Base-by-base conservation (phyloP, 2,329 filamentous ascomycete species). In the Endoconidiophora polonica region DNA sequence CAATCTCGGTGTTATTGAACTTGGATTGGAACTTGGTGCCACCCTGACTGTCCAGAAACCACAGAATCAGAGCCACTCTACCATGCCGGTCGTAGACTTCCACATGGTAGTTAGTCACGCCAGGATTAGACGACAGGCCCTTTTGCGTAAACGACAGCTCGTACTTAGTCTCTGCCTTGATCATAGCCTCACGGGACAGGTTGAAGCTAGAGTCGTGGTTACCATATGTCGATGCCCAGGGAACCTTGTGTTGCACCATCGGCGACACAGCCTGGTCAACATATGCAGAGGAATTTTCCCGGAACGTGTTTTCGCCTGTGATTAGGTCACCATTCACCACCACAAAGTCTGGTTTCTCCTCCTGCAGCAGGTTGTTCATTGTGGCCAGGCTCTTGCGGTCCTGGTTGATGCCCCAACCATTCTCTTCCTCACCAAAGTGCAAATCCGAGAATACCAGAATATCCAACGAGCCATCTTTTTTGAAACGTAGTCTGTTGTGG, bases 311-410 rank as follows among this genome's bases (percentile, higher is more conserved):
- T 52, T 85, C 80, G 38, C 81, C 80, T 0, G 80, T 81, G 49
- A 83, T 78, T 3, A 86, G 66, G 56, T 86, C 82, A 12, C 82
- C 81, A 49, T 84, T 86, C 24, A 86, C 61, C 0, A 86, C 74
- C 0, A 81, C 79, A 0, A 86, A 66, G 38, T 76, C 67, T 0
- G 76, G 71, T 0, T 59, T 57, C 52, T 84, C 80, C 0, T 60
- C 61, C 36, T 76, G 67, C 1, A 86, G 68, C 4, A 85, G 65
- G 0, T 65, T 63, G 46, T 69, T 67, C 57, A 85, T 74, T 0
- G 83, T 76, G 3, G 62, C 56, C 3, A 73, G 62, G 0, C 76
- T 75, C 47, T 74, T 73, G 52, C 68, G 58, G 59, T 85, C 81
- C 54, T 75, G 72, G 29, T 66, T 64, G 3, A 68, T 66, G 0